Conservation (phyloP, 805 yeast species). For the Kluyveromyces dobzhanskii region DNA sequence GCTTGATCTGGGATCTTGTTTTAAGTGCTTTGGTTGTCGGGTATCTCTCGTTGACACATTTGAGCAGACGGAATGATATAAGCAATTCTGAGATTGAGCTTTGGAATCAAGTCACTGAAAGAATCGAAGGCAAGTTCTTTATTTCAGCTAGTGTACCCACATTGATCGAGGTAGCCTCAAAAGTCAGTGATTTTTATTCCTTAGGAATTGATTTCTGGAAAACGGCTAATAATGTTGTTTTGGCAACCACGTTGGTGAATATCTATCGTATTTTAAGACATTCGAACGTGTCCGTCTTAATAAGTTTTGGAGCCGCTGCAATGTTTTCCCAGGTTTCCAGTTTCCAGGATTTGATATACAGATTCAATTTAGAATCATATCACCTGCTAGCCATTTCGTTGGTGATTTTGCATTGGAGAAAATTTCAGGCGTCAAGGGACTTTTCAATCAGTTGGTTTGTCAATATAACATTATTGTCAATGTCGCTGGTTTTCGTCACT, state of each 20-base stretch:
- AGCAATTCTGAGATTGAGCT: not conserved
- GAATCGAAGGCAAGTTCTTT: not conserved
- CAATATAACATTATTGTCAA: not conserved
- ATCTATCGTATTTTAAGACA: not conserved
- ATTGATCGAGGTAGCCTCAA: not conserved
- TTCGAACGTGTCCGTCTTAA: not conserved
- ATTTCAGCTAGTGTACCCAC: not conserved
- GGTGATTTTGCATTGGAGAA: not conserved
- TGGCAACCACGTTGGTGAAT: not conserved
- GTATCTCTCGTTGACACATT: not conserved
- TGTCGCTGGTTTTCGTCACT: not conserved
- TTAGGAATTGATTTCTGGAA: not conserved
- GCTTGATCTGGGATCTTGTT: not conserved
- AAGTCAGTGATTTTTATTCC: not conserved
- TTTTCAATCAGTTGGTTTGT: not conserved
- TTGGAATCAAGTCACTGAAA: slow-evolving; percentile 1
- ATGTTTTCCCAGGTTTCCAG: not conserved
- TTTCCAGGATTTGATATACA: not conserved
- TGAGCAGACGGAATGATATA: not conserved
- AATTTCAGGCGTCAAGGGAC: not conserved
- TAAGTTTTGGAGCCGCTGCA: not conserved
- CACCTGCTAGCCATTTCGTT: not conserved
- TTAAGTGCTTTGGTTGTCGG: not conserved
- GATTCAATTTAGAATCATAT: not conserved
- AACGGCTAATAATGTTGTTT: not conserved